phyloP scores from a whole-genome alignment of 176 grass and related monocot genomes.

The Oryza australiensis region DNA sequence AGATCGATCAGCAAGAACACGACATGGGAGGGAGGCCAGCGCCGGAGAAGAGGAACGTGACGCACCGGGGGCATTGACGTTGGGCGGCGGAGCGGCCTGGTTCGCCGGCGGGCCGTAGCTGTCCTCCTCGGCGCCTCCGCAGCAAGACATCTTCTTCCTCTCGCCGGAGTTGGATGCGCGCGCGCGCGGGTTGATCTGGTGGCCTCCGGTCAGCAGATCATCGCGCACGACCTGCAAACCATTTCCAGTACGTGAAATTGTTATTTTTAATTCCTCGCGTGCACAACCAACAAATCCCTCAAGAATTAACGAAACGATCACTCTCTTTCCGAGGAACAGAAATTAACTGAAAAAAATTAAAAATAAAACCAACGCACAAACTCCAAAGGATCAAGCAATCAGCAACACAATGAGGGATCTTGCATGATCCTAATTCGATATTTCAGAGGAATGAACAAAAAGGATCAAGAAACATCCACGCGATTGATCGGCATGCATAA shows the following conservation, averaged over 20 bases:
- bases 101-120: conserved; percentile 75
- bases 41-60: neutral
- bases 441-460: neutral
- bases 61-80: conserved; percentile 62
- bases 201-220: conserved; percentile 46
- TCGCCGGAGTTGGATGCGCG: conserved; percentile 27
- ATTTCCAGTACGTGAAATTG: no score
- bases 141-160: conserved; percentile 74
- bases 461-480: neutral
- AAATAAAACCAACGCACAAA: neutral
- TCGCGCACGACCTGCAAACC: conserved; percentile 42
- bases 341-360: neutral
- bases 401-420: no score
- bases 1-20: neutral
- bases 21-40: neutral
- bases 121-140: conserved; percentile 81
- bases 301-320: neutral
- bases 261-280: no score
- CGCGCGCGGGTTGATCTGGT: conserved; percentile 36
- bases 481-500: neutral
- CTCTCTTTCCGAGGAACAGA: neutral
- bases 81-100: conserved; percentile 73
- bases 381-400: neutral
- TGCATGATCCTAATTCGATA: no score
- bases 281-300: no score